Conservation (phyloP, 805 yeast genomes). For the Yarrowia phangngaensis region DNA sequence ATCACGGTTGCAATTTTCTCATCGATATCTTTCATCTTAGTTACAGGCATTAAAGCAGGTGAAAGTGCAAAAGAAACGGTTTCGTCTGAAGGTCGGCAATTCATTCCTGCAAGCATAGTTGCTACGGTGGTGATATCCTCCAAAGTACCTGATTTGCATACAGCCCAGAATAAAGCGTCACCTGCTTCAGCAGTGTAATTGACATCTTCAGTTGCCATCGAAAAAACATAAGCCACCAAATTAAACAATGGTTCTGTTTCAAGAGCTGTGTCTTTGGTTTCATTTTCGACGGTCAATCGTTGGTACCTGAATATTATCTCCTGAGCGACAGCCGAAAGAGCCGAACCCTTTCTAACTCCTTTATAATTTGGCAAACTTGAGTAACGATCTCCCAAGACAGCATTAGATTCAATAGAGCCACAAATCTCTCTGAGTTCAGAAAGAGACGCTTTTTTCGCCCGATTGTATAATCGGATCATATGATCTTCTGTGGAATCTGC, state of each 20-base stretch:
- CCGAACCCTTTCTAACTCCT: not conserved
- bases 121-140: constrained; percentile 8
- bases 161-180: constrained; percentile 9
- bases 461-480: not conserved
- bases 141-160: constrained; percentile 4
- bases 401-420: not conserved
- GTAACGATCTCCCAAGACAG: not conserved
- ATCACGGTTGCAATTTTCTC: constrained; percentile 4
- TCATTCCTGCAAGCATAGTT: not conserved
- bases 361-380: not conserved
- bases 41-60: constrained; percentile 2
- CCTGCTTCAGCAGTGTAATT: not conserved
- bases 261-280: constrained; percentile 1
- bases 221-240: constrained; percentile 1
- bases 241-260: constrained; percentile 2
- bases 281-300: constrained; percentile 8
- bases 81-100: not conserved
- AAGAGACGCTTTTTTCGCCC: not conserved
- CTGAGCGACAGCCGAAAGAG: constrained; percentile 1
- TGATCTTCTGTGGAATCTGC: not conserved
- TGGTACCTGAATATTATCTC: constrained; percentile 15
- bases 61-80: constrained; percentile 10
- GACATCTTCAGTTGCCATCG: not conserved
- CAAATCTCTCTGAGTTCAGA: constrained; percentile 1
- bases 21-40: constrained; percentile 1